Evolutionary conservation across 495 filamentous ascomycete species (phyloP).

Genomic region (Rhypophila decipiens): DNA sequence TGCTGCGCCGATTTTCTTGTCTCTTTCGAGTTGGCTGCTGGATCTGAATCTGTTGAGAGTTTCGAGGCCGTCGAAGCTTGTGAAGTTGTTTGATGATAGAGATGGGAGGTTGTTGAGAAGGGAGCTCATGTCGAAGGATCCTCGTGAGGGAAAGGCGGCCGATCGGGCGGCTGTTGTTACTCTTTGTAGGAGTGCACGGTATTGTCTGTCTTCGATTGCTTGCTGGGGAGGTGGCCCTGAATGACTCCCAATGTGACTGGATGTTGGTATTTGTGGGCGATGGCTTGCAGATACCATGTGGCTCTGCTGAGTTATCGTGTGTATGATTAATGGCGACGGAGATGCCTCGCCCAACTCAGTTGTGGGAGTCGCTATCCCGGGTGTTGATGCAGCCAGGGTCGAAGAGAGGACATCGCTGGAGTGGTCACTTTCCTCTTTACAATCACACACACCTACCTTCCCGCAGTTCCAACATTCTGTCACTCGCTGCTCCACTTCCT

Average conservation of each 20-base stretch:
- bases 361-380: neutral
- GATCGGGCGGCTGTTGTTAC: slow-evolving; percentile 21
- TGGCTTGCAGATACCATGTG: too few relatives aligned
- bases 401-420: neutral
- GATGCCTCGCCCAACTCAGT: neutral
- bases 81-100: neutral
- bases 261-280: too few relatives aligned
- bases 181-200: slow-evolving; percentile 21
- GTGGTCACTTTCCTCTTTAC: too few relatives aligned
- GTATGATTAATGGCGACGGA: neutral
- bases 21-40: slow-evolving; percentile 21
- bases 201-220: slow-evolving; percentile 6
- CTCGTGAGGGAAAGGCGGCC: slow-evolving; percentile 17
- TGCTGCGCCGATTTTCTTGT: slow-evolving; percentile 37
- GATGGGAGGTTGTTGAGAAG: neutral
- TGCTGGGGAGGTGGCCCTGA: neutral
- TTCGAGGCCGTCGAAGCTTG: slow-evolving; percentile 7
- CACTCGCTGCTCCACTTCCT: too few relatives aligned
- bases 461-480: too few relatives aligned
- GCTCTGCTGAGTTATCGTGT: neutral
- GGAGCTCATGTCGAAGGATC: slow-evolving; percentile 9
- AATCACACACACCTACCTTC: too few relatives aligned
- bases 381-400: neutral
- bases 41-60: slow-evolving; percentile 13
- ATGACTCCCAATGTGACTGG: neutral